Evolutionary conservation across 1,139 yeast species (phyloP), one percentile per base, ranked within the genome.

Genomic region (Geotrichum siamense): DNA sequence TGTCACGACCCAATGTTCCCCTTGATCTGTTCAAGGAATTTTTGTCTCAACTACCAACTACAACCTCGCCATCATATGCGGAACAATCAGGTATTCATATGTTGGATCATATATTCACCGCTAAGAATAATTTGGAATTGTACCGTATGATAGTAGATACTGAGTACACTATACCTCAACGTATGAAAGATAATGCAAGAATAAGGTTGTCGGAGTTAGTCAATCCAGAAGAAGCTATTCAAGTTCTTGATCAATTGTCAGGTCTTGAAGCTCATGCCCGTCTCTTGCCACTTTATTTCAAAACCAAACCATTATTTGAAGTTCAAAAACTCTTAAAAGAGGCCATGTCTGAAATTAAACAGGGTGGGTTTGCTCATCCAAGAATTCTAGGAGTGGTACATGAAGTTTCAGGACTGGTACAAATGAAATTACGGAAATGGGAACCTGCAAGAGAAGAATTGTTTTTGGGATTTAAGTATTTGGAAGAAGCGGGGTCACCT

Each of bases 401-500:
- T 48, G 91, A 83, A 57, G 79, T 86, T 55, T 86, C 87, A 0
- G 94, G 86, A 1, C 73, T 78, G 50, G 72, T 83, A 53, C 74
- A 76, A 47, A 78, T 82, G 70, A 70, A 74, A 51, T 72, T 76
- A 41, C 71, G 73, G 13, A 75, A 78, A 51, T 84, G 74, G 68
- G 78, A 74, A 38, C 63, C 64, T 42, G 86, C 94, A 0, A 71
- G 83, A 29, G 67, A 71, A 38, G 81, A 75, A 49, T 80, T 82
- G 54, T 82, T 80, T 56, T 86, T 80, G 53, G 71, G 84, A 43
- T 84, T 84, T 61, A 79, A 80, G 54, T 79, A 75, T 51, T 83
- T 78, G 59, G 93, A 84, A 59, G 94, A 83, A 61, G 81, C 85
- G 22, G 94, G 93, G 1, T 77, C 82, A 45, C 61, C 68, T 17